Evolutionary conservation across 805 yeast genomes (phyloP).

Genomic region (Kluyveromyces wickerhamii): DNA sequence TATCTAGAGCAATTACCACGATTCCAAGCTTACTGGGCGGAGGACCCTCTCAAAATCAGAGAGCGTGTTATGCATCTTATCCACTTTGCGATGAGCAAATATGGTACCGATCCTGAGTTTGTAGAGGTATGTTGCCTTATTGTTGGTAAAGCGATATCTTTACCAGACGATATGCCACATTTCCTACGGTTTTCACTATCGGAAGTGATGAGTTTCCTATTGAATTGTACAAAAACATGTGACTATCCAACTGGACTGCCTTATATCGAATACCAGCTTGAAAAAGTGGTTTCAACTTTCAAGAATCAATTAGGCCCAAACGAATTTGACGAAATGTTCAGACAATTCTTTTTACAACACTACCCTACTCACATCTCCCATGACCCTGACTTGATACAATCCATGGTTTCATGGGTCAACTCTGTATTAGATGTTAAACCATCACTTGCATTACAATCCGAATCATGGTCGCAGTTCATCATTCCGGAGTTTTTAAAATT

Average conservation of each 20-base stretch:
- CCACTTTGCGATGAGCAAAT: conserved; percentile 31
- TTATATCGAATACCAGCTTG: conserved; percentile 37
- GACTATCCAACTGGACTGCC: conserved; percentile 34
- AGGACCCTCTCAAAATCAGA: conserved; percentile 42
- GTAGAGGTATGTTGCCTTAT: conserved; percentile 59
- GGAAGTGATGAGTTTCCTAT: conserved; percentile 22
- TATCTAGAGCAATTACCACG: conserved; percentile 15
- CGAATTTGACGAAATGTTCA: conserved; percentile 32
- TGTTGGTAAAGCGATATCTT: conserved; percentile 31
- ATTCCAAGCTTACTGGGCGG: conserved; percentile 39
- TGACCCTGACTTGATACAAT: conserved; percentile 56
- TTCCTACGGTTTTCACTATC: conserved; percentile 23
- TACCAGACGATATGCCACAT: conserved; percentile 26
- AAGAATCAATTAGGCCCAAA: conserved; percentile 27
- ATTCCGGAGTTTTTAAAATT: conserved; percentile 27
- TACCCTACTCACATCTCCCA: conserved; percentile 29
- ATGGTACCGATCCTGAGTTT: conserved; percentile 38
- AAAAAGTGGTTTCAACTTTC: conserved; percentile 36
- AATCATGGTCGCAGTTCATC: conserved; percentile 20
- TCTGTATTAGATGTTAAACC: conserved; percentile 45
- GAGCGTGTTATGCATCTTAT: conserved; percentile 36
- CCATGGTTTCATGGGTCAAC: conserved; percentile 43
- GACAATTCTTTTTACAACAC: conserved; percentile 32
- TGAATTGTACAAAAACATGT: conserved; percentile 17
- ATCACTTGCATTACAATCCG: conserved; percentile 33